Percentiles rank a stretch among this genome's conserved stretches.
phyloP scores from a whole-genome alignment of 495 filamentous ascomycete species.

The Penicillium daleae region DNA sequence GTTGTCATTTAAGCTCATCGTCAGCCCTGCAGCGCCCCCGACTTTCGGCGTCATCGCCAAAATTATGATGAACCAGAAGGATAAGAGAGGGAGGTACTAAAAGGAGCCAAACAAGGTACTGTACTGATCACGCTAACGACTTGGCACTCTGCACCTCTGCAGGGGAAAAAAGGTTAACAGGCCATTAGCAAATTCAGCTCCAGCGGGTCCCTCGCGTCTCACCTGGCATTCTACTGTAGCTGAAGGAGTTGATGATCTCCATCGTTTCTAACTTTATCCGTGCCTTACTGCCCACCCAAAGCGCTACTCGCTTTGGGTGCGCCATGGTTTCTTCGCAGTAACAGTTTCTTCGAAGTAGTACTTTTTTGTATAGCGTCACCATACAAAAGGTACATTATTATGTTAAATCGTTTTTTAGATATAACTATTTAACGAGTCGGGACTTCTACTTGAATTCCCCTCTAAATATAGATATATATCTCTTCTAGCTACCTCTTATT shows the following conservation, averaged over 20 bases:
- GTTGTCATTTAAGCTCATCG: constrained; percentile 15
- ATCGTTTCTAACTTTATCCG: not conserved
- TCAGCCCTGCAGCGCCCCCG: constrained; percentile 17
- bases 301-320: too few relatives aligned
- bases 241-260: not conserved
- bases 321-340: too few relatives aligned
- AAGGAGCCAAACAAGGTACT: not conserved
- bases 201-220: constrained; percentile 15
- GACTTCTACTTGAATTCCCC: too few relatives aligned
- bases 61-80: not conserved
- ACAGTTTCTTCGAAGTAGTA: too few relatives aligned
- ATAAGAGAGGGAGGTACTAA: not conserved
- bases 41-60: not conserved
- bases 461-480: too few relatives aligned
- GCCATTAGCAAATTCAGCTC: not conserved
- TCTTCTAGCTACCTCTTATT: too few relatives aligned
- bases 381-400: too few relatives aligned
- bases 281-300: too few relatives aligned
- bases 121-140: not conserved
- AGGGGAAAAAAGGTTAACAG: not conserved
- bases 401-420: too few relatives aligned
- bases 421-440: too few relatives aligned
- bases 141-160: not conserved
- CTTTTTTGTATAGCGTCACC: too few relatives aligned
- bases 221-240: constrained; percentile 10